phyloP scores from a whole-genome alignment of 805 yeast genomes.

The Wickerhamomyces ciferrii region DNA sequence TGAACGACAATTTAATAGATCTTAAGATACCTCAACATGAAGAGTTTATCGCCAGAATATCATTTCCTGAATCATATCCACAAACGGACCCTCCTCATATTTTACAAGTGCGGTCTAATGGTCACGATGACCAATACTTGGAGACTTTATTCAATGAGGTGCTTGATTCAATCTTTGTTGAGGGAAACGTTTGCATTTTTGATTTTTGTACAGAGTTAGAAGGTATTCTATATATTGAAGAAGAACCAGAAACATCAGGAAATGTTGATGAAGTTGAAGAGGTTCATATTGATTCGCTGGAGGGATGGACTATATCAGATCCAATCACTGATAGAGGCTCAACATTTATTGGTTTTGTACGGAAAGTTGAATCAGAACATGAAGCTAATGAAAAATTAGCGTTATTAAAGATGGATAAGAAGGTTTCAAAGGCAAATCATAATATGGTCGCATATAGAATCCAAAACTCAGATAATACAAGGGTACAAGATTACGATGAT shows the following conservation, averaged over 20 bases:
- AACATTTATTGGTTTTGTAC: constrained; percentile 74
- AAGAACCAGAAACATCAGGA: constrained; percentile 12
- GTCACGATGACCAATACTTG: constrained; percentile 38
- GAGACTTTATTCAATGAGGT: constrained; percentile 43
- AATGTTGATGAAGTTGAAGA: constrained; percentile 4
- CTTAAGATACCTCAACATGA: constrained; percentile 60
- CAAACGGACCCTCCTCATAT: constrained; percentile 51
- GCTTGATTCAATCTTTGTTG: constrained; percentile 44
- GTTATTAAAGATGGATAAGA: constrained; percentile 55
- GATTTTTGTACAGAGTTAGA: constrained; percentile 70
- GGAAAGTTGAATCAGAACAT: constrained; percentile 54
- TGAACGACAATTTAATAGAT: constrained; percentile 33
- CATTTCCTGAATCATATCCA: constrained; percentile 74
- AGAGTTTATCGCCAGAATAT: constrained; percentile 53
- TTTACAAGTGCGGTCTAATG: constrained; percentile 43
- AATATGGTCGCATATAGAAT: constrained; percentile 89
- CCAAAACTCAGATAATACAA: constrained; percentile 40
- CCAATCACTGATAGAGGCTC: constrained; percentile 82
- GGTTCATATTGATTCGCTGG: constrained; percentile 39
- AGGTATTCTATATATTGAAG: constrained; percentile 37
- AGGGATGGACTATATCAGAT: constrained; percentile 74
- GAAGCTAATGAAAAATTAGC: constrained; percentile 56
- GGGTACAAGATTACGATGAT: constrained; percentile 85
- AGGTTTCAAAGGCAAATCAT: constrained; percentile 65
- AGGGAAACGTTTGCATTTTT: constrained; percentile 73